phyloP scores from a whole-genome alignment of 2,329 filamentous ascomycete genomes.

The Beauveria sp. region DNA sequence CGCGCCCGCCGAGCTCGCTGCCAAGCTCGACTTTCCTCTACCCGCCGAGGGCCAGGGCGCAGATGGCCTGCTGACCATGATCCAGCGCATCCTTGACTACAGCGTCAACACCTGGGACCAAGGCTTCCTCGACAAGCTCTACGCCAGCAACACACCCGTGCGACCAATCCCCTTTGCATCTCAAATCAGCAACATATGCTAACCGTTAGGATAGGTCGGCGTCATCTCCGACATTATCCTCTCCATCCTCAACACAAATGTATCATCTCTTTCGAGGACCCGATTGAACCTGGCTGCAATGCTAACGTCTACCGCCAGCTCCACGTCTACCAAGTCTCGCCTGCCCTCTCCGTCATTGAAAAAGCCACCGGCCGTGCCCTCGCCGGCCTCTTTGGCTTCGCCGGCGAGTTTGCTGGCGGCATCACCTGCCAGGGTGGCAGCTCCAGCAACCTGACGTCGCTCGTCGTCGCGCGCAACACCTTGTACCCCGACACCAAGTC shows the following conservation, averaged over 20 bases:
- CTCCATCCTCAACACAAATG: conserved; percentile 83
- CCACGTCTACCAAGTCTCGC: conserved; percentile 91
- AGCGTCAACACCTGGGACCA: conserved; percentile 99
- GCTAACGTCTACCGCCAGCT: conserved; percentile 35
- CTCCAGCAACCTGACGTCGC: conserved; percentile 75
- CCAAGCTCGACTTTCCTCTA: conserved; percentile 50
- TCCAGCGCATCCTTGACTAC: conserved; percentile 67
- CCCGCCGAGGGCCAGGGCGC: conserved; percentile 55
- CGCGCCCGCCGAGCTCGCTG: conserved; percentile 48
- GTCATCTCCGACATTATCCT: conserved; percentile 79
- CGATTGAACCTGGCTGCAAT: no score
- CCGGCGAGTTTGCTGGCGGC: conserved; percentile 61
- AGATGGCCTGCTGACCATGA: conserved; percentile 63
- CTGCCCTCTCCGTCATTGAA: conserved; percentile 79
- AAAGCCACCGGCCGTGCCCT: conserved; percentile 70
- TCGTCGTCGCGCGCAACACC: conserved; percentile 81
- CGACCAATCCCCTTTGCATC: conserved; percentile 23
- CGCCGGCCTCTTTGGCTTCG: conserved; percentile 70
- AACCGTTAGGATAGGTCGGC: conserved; percentile 52
- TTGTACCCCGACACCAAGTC: conserved; percentile 72
- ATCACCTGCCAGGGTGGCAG: conserved; percentile 76
- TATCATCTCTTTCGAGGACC: conserved; percentile 23
- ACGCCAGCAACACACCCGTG: conserved; percentile 79
- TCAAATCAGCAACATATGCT: neutral
- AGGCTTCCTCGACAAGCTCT: conserved; percentile 92